Evolutionary conservation across 106 monocot species (phyloP).

Genomic region (Dendrobium officinale): DNA sequence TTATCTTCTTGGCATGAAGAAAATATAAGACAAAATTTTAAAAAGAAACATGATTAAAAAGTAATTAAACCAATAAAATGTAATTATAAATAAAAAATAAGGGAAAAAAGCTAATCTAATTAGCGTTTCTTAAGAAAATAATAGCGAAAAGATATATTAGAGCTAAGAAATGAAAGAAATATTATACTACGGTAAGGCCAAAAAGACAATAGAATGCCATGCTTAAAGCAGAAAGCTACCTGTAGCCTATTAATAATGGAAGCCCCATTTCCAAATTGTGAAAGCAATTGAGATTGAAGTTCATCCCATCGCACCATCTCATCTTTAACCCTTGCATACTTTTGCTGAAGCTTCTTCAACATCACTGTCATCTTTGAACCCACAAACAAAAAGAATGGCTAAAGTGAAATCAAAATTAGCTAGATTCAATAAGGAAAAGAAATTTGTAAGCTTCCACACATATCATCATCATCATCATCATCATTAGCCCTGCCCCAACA

Average conservation of each 20-base stretch:
- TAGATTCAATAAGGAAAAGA: not conserved
- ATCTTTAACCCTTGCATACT: constrained; percentile 37
- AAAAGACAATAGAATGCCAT: not conserved
- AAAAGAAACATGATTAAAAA: too few species aligned
- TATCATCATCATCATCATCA: constrained; percentile 1
- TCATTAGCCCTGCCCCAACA: not conserved
- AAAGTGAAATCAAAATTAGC: not conserved
- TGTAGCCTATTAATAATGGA: constrained; percentile 49
- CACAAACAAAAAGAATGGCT: not conserved
- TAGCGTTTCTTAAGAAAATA: too few species aligned
- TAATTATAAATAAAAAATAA: too few species aligned
- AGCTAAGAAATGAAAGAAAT: not conserved
- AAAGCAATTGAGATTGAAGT: constrained; percentile 56
- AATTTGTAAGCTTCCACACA: not conserved
- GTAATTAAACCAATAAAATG: too few species aligned
- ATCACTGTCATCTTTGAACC: constrained; percentile 34
- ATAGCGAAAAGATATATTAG: not conserved
- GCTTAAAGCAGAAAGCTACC: constrained; percentile 13
- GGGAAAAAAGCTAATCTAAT: too few species aligned
- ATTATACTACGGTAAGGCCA: not conserved
- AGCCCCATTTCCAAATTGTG: constrained; percentile 48
- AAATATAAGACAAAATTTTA: too few species aligned
- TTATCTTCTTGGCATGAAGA: not conserved
- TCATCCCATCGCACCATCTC: constrained; percentile 74
- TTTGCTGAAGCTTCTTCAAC: constrained; percentile 61